phyloP scores from a whole-genome alignment of 225 moss, liverwort and hornwort genomes.

The Neckera pumila region DNA sequence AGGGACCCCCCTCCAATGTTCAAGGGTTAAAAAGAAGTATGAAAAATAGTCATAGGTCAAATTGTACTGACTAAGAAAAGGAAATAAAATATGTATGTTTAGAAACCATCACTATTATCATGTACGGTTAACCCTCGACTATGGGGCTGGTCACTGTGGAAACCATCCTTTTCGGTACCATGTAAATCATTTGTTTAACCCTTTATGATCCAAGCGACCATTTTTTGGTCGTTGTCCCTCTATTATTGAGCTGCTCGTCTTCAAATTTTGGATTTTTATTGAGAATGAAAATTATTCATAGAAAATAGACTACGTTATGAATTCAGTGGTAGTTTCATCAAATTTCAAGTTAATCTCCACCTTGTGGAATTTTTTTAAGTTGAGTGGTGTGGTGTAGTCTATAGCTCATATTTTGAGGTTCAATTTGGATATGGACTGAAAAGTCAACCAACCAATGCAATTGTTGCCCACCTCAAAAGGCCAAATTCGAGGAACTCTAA shows the following conservation, averaged over 20 bases:
- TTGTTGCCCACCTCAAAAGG: not conserved
- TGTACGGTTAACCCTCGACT: not conserved
- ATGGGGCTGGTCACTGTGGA: rapidly evolving
- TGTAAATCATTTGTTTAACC: not conserved
- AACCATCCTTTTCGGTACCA: not conserved
- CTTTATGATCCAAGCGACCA: not conserved
- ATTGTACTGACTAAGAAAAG: not conserved
- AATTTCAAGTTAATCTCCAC: not conserved
- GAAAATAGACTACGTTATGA: not conserved
- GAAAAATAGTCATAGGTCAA: not conserved
- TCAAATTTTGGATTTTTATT: not conserved
- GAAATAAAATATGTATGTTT: not conserved
- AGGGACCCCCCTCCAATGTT: too few relatives aligned
- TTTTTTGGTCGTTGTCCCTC: rapidly evolving
- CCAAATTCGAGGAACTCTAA: too few relatives aligned
- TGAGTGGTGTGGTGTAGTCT: not conserved
- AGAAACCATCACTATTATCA: not conserved
- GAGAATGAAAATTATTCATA: not conserved
- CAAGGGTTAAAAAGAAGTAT: too few relatives aligned
- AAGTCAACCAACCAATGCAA: too few relatives aligned
- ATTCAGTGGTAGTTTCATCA: too few relatives aligned
- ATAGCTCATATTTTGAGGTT: too few relatives aligned
- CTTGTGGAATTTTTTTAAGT: not conserved
- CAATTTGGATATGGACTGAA: not conserved
- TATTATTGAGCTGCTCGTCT: rapidly evolving